These are phyloP conservation scores for Psilocybe subaeruginosa DNA, from an alignment of 768 basidiomycete species.

Conservation along the genomic window DNA sequence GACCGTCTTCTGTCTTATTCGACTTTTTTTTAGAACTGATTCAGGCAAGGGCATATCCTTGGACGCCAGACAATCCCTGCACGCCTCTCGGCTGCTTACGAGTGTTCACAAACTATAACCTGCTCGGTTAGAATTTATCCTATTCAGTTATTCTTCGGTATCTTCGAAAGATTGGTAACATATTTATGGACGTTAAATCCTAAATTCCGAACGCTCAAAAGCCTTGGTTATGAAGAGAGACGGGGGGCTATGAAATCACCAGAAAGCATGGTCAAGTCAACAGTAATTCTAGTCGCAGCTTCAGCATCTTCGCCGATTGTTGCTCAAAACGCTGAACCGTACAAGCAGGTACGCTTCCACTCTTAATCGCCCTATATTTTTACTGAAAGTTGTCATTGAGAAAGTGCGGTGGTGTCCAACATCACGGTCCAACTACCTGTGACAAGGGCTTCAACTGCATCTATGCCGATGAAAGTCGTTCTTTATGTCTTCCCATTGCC, in stretches of 20 bases:
- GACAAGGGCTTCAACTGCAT: conserved; percentile 6
- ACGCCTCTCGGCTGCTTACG: neutral
- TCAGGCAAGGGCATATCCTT: neutral
- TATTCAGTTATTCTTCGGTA: neutral
- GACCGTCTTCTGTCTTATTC: neutral
- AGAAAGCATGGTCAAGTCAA: neutral
- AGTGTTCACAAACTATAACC: neutral
- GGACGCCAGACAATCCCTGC: neutral
- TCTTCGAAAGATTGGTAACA: neutral
- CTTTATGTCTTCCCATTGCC: neutral
- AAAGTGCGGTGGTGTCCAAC: conserved; percentile 1
- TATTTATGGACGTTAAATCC: neutral
- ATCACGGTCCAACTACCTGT: conserved; percentile 3
- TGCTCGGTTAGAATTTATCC: neutral
- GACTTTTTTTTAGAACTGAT: neutral
- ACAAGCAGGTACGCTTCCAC: neutral
- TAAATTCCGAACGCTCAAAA: neutral
- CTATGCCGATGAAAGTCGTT: neutral
- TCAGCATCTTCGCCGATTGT: neutral
- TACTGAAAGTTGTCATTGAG: neutral
- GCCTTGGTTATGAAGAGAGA: neutral
- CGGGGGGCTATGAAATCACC: neutral
- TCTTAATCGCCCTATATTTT: neutral
- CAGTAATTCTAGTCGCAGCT: neutral
- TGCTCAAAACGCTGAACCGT: neutral